These are phyloP conservation scores for Boechera divaricarpa DNA, from an alignment of 345 rosid species.

Conservation along the genomic window DNA sequence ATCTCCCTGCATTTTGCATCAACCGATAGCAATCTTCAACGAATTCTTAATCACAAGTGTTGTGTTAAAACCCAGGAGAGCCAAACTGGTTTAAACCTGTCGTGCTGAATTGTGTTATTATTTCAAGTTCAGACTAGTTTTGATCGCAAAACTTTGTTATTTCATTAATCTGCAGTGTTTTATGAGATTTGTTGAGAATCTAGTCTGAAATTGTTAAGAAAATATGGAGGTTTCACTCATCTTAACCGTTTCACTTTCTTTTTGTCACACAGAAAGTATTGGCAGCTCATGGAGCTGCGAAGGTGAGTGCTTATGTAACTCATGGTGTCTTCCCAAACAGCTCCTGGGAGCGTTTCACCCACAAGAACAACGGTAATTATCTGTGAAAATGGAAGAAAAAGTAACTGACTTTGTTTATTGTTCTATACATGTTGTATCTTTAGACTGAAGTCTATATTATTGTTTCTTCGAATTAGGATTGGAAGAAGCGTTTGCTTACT, in stretches of 20 bases:
- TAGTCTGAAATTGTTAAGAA: slow-evolving; percentile 1
- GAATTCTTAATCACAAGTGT: not conserved
- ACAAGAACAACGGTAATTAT: slow-evolving; percentile 60
- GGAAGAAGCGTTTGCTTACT: slow-evolving; percentile 72
- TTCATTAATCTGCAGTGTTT: not conserved
- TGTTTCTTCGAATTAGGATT: slow-evolving; percentile 42
- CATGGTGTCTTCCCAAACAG: slow-evolving; percentile 94
- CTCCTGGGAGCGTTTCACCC: slow-evolving; percentile 90
- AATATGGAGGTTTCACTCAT: not conserved
- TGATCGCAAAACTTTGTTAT: not conserved
- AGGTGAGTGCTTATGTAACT: slow-evolving; percentile 96
- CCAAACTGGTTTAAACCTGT: not conserved
- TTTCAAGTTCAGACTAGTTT: not conserved
- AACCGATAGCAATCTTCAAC: not conserved
- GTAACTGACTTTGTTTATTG: slow-evolving; percentile 6
- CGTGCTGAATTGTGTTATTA: not conserved
- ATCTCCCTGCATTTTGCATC: slow-evolving; percentile 5
- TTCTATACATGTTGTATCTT: not conserved
- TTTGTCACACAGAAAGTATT: slow-evolving; percentile 75
- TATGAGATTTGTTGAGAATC: slow-evolving; percentile 8
- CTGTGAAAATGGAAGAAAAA: not conserved
- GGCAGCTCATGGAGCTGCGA: slow-evolving; percentile 85
- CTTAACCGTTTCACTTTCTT: not conserved
- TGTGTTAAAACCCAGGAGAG: not conserved
- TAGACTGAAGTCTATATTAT: slow-evolving; percentile 7